Conservation (phyloP, 202 grass and related monocot genomes). For the Hordeum pubiflorum region DNA sequence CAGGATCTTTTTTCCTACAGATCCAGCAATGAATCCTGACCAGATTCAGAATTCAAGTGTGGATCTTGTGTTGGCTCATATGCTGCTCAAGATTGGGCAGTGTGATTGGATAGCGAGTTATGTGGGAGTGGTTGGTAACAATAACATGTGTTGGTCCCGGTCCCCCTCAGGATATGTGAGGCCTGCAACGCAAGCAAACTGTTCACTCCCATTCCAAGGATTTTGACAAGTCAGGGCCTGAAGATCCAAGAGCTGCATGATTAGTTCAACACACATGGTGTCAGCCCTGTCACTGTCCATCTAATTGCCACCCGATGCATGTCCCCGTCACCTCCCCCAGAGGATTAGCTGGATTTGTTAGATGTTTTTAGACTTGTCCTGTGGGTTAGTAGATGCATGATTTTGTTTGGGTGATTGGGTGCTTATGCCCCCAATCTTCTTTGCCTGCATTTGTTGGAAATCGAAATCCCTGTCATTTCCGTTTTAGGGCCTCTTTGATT, state of each 20-base stretch:
- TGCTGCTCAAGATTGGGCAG: conserved; percentile 39
- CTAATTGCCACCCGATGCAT: conserved; percentile 39
- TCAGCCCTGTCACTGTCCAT: conserved; percentile 55
- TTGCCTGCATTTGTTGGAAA: conserved; percentile 16
- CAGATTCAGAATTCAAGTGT: conserved; percentile 52
- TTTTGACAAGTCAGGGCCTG: conserved; percentile 33
- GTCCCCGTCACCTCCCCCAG: conserved; percentile 24
- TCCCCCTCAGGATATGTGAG: conserved; percentile 35
- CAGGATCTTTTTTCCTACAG: not conserved
- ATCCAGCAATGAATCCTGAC: conserved; percentile 42
- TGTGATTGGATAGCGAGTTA: conserved; percentile 47
- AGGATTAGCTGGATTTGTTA: conserved; percentile 42
- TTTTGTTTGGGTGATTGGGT: conserved; percentile 4
- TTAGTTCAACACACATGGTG: conserved; percentile 46
- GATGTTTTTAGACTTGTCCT: conserved; percentile 19
- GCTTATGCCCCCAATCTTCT: not conserved
- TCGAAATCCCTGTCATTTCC: not conserved
- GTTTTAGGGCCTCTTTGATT: not conserved
- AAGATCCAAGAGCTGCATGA: conserved; percentile 45
- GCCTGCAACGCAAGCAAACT: conserved; percentile 38
- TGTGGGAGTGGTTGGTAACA: conserved; percentile 47
- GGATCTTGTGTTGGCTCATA: conserved; percentile 49
- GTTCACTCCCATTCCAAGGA: conserved; percentile 33
- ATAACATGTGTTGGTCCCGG: conserved; percentile 39
- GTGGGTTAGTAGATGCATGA: conserved; percentile 12